Evolutionary conservation across 2,329 filamentous ascomycete species (phyloP), one percentile per base, ranked within the genome.

Genomic region (Lasiodiplodia theobromae): DNA sequence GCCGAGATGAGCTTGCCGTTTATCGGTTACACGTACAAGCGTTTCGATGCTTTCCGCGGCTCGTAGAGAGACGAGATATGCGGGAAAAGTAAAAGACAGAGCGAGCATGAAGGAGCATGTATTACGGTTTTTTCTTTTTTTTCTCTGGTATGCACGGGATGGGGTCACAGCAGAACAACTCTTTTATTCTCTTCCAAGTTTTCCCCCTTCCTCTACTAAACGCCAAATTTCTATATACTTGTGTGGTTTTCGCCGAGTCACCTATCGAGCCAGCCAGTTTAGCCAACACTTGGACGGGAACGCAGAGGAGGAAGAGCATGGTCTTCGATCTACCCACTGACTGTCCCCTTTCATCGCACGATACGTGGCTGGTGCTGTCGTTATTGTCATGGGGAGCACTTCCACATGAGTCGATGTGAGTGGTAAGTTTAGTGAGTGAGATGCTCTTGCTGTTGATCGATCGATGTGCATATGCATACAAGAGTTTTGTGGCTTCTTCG

Each of bases 11-110:
- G 92, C 82, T 83, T 99, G 82, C 96, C 96, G 3, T 99, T 97
- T 79, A 96, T 97, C 75, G 93, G 93, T 44, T 97, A 97, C 81
- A 97, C 96, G 10, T 99, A 97, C 86, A 99, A 98, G 88, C 92
- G 96, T 71, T 99, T 99, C 81, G 89, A 90, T 80, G 89, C 87
- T 68, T 89, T 90, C 82, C 74, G 82, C 54, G 79, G 80, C 56
- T 74, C 77, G 47, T 80, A 68, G 54, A 44, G 34, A 44, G 47
- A 63, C 31, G 18, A 40, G 38, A n/a, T 8, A 62, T 18, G 28
- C 11, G 28, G 52, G 28, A 34, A 34, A 34, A 56, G 54, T 21
- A 40, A 60, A 21, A 44, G 34, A 37, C 28, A 10, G 34, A 37
- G 21, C 23, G n/a, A 60, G 56, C 56, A 60, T 60, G 56, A 38